Evolutionary conservation across 2,329 filamentous ascomycete species (phyloP), one percentile per base, ranked within the genome.

Genomic region (Microascus cirrosus): DNA sequence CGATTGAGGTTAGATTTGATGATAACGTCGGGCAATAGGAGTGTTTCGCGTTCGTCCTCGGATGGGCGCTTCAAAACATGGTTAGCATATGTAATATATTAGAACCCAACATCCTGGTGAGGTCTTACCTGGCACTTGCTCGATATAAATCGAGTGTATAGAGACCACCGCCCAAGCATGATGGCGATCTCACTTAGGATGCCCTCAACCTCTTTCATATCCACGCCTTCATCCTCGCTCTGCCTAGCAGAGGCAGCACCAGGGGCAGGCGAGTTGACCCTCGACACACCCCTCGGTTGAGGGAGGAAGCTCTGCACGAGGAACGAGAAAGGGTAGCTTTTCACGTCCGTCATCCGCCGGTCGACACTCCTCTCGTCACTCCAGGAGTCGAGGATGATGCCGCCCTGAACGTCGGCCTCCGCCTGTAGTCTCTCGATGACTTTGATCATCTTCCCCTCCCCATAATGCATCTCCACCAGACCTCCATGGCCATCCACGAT

Each of bases 281-380:
- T 82, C 2, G 86, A 81, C 1, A 85, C 85, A 6, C 82, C 76
- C 60, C 86, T 86, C 59, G 90, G 86, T 34, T 81, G 77, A 0
- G 89, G 84, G 53, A 96, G 70, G 69, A 96, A 96, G 73, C 92
- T 96, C 71, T 96, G 92, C 0, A 97, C 92, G 52, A 99, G 75
- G 68, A 99, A 99, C 0, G 92, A 96, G 70, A 96, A 99, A 0
- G 94, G 92, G 68, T 99, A 99, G 58, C 92, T 96, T 74, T 95
- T 97, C 70, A 96, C 90, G 66, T 99, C 94, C 2, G 89, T 97
- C 61, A 99, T 77, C 67, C 87, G 90, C 65, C 93, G 83, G 67
- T 93, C 89, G 54, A 99, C 83, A 60, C 78, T 82, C 60, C 91
- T 82, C 67, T 97, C 93, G 62, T 99, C 94, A 58, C 85, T 86